Conservation (phyloP, 2,329 filamentous ascomycete species). For the Colletotrichum tropicicola region DNA sequence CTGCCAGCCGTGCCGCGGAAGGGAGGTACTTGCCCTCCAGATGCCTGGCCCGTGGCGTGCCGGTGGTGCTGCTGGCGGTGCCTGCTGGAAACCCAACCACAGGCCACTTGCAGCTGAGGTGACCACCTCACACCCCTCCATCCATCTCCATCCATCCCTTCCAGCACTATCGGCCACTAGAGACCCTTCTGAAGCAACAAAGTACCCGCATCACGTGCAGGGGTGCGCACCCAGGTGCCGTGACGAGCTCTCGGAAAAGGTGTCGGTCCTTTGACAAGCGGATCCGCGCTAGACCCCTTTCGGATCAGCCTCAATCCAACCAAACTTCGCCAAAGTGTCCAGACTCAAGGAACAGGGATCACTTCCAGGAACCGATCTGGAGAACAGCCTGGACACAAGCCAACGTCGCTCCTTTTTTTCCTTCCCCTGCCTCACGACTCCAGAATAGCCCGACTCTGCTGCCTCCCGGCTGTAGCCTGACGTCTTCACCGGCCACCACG, state of each 20-base stretch:
- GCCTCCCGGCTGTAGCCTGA: constrained; percentile 10
- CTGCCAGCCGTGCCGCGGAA: background rate
- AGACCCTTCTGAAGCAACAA: constrained; percentile 18
- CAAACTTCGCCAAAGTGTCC: constrained; percentile 33
- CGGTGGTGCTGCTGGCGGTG: too few species aligned
- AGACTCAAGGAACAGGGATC: constrained; percentile 31
- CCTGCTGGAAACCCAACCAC: constrained; percentile 3
- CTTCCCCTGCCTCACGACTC: constrained; percentile 13
- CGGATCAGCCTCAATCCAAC: constrained; percentile 28
- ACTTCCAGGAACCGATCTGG: constrained; percentile 23
- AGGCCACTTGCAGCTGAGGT: constrained; percentile 5
- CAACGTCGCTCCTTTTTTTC: constrained; percentile 24
- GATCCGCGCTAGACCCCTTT: constrained; percentile 24
- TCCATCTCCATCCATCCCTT: constrained; percentile 11
- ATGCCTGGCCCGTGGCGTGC: too few species aligned
- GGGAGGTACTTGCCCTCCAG: background rate
- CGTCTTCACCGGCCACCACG: background rate
- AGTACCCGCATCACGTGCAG: constrained; percentile 30
- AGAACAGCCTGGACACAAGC: constrained; percentile 31
- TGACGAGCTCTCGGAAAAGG: constrained; percentile 13
- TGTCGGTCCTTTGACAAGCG: constrained; percentile 9
- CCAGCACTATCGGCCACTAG: constrained; percentile 9
- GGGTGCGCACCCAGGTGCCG: background rate
- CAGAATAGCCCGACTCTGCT: constrained; percentile 10
- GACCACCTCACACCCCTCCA: background rate